Percentiles rank a stretch among this genome's conserved stretches.
phyloP scores from a whole-genome alignment of 2,329 filamentous ascomycete genomes.

The Colletotrichum tamarilloi region DNA sequence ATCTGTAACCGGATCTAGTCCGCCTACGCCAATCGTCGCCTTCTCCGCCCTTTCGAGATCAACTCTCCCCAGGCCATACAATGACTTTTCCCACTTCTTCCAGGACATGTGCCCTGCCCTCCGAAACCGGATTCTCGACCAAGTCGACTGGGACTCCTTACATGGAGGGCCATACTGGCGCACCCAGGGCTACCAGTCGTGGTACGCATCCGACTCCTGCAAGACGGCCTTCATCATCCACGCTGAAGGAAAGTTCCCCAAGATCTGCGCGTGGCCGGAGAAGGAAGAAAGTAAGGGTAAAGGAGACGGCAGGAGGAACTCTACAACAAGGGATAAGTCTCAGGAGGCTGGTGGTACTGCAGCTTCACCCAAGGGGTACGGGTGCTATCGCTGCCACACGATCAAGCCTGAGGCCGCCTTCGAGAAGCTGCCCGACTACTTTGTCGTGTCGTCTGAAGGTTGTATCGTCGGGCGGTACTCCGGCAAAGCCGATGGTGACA shows the following conservation, averaged over 20 bases:
- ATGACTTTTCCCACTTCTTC: conserved; percentile 3
- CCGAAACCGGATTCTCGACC: neutral
- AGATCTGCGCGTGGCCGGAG: neutral
- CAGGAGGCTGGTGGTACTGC: neutral
- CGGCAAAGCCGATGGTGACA: neutral
- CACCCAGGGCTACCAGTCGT: neutral
- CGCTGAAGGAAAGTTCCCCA: neutral
- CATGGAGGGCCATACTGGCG: neutral
- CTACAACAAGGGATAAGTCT: neutral
- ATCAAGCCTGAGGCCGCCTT: conserved; percentile 27
- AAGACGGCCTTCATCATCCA: neutral
- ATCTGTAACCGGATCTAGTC: neutral
- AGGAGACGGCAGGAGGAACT: neutral
- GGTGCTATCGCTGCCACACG: conserved; percentile 35
- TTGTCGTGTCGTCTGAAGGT: neutral
- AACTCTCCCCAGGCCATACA: neutral
- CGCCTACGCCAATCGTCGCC: neutral
- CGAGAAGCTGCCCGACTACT: neutral
- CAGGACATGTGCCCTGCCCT: neutral
- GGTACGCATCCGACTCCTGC: neutral
- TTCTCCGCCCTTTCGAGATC: neutral
- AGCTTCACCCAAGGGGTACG: neutral
- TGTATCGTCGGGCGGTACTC: neutral
- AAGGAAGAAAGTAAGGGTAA: neutral
- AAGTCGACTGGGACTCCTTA: neutral